These are phyloP conservation scores for Aspergillus neotritici DNA, from an alignment of 2,329 filamentous ascomycete species.

Conservation along the genomic window DNA sequence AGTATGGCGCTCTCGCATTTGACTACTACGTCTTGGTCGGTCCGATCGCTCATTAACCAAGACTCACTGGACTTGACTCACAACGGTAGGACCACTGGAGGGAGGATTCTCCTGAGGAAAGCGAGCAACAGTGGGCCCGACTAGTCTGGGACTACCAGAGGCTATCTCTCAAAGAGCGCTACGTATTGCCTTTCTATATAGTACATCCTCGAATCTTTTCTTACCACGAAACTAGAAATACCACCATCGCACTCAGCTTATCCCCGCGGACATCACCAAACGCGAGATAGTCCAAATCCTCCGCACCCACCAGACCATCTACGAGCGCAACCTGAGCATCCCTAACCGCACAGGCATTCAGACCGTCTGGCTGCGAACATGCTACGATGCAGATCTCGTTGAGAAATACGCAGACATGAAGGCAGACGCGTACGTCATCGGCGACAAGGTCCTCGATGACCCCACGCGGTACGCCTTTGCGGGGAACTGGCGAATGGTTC, in stretches of 20 bases:
- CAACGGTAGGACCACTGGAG: background rate
- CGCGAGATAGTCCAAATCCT: background rate
- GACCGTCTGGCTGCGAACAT: constrained; percentile 4
- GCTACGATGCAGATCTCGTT: background rate
- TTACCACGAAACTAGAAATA: background rate
- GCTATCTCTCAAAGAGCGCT: constrained; percentile 1
- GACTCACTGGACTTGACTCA: too few relatives aligned
- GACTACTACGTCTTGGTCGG: constrained; percentile 40
- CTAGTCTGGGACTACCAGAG: constrained; percentile 4
- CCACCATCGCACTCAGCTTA: background rate
- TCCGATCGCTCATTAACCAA: background rate
- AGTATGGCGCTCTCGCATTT: constrained; percentile 46
- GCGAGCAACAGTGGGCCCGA: constrained; percentile 2
- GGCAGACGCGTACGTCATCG: background rate
- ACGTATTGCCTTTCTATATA: background rate
- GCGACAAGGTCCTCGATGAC: background rate
- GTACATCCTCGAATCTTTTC: background rate
- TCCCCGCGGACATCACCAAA: too few relatives aligned
- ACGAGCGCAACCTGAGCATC: constrained; percentile 2
- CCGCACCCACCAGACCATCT: background rate
- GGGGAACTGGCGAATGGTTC: background rate
- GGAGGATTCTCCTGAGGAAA: background rate
- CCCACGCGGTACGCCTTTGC: background rate
- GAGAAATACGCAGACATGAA: constrained; percentile 1
- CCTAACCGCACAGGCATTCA: background rate